Base-by-base conservation (phyloP, 306 rosid genomes). In the Pterocarpus santalinus region DNA sequence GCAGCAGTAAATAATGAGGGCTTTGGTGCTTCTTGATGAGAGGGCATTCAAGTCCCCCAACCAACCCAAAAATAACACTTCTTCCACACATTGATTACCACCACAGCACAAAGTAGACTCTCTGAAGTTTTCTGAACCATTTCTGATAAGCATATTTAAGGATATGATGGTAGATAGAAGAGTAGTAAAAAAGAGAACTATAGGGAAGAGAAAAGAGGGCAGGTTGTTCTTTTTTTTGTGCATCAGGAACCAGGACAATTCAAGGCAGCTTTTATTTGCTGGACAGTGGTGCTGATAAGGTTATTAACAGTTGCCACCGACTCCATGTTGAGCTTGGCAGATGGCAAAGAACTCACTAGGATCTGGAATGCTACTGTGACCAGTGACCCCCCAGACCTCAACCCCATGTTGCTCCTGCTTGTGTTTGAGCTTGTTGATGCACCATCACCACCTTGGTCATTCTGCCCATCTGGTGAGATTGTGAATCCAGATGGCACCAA, bases 401-500 rank as follows among this genome's bases (percentile, higher is more conserved):
- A 17, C 30, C 4, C 72, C 62, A 12, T 12, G 15, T 13, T 83
- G 80, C 13, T 65, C n/a, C 79, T 78, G 12, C 73, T 65, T 8
- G 86, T 30, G 86, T 35, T 68, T 2, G 86, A 69, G 81, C 99
- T 91, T 0, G 88, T 89, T 0, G 97, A 91, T 5, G 96, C 92
- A 0, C 93, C 92, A 1, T 90, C 90, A 0, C 76, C 85, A 1
- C 66, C 80, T 53, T 73, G 87, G 2, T 84, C 85, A 0, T 11
- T 4, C 32, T 88, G 78, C 5, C 99, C 97, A 3, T 94, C 97
- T 0, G 98, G 92, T 15, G 90, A 11, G 11, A 95, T 90, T 11
- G 96, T 81, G 86, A 95, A 95, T 4, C 99, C 99, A 0, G 98
- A 93, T 0, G 99, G 99, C 0, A 91, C 89, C n/a, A 95, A 71